phyloP scores from a whole-genome alignment of 768 basidiomycete species.

The Boletellus emodensis region DNA sequence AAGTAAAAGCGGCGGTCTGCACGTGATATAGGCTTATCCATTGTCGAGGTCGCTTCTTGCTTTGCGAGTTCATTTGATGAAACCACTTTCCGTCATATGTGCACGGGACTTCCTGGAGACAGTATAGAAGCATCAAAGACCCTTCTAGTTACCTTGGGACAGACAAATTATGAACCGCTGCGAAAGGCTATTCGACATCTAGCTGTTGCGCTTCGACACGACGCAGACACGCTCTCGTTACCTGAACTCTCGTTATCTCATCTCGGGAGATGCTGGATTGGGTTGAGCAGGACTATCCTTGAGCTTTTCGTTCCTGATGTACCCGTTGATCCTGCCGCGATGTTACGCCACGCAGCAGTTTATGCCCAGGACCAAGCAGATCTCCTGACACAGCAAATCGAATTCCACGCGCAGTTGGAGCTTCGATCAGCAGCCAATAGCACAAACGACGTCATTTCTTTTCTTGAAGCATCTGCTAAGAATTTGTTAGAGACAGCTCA shows the following conservation, averaged over 20 bases:
- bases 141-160: conserved; percentile 31
- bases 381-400: conserved; percentile 44
- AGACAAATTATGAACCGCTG: conserved; percentile 34
- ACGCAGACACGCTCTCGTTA: conserved; percentile 14
- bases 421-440: conserved; percentile 50
- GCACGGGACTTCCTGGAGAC: background rate
- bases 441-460: conserved; percentile 44
- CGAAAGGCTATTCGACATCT: conserved; percentile 33
- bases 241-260: conserved; percentile 28
- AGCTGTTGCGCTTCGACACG: conserved; percentile 20
- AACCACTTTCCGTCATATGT: conserved; percentile 14
- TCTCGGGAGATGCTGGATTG: conserved; percentile 55
- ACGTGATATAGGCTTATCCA: conserved; percentile 3
- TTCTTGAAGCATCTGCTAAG: conserved; percentile 39
- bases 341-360: conserved; percentile 43
- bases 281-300: conserved; percentile 54
- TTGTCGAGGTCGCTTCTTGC: conserved; percentile 40
- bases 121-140: conserved; percentile 18
- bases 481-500: conserved; percentile 26
- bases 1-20: conserved; percentile 11
- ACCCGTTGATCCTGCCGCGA: conserved; percentile 82
- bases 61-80: conserved; percentile 41
- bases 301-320: conserved; percentile 76
- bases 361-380: conserved; percentile 43
- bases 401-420: conserved; percentile 56